Conservation (phyloP, 257 asterid genomes). For the Solanum megistacrolobum region DNA sequence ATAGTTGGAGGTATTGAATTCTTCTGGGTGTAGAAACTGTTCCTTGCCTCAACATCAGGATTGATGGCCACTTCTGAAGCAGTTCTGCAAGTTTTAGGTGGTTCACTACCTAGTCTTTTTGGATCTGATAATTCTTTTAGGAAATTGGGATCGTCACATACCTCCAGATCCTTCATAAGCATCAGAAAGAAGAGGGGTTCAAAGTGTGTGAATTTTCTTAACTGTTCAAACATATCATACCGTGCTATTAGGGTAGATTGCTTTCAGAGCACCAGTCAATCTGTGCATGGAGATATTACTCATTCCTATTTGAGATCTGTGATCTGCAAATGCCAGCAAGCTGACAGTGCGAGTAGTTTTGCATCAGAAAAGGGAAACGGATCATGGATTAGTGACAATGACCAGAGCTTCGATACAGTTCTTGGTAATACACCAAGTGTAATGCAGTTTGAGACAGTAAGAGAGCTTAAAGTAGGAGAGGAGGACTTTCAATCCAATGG, state of each 20-base stretch:
- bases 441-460: constrained; percentile 16
- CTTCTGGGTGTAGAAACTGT: background rate
- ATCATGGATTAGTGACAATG: constrained; percentile 24
- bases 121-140: constrained; percentile 20
- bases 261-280: background rate
- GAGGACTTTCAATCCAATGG: constrained; percentile 26
- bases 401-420: constrained; percentile 14
- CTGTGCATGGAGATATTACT: constrained; percentile 4
- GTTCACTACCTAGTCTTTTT: constrained; percentile 12
- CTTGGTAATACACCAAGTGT: constrained; percentile 12
- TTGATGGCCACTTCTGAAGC: constrained; percentile 37
- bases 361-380: constrained; percentile 32
- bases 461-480: constrained; percentile 15
- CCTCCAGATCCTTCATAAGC: constrained; percentile 14
- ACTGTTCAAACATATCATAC: constrained; percentile 7
- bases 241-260: constrained; percentile 4
- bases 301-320: constrained; percentile 3
- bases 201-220: constrained; percentile 4
- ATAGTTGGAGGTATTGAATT: background rate
- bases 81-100: constrained; percentile 24
- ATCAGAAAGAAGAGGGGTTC: constrained; percentile 23
- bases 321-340: constrained; percentile 40
- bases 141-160: constrained; percentile 6
- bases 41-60: background rate
- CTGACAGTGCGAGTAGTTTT: constrained; percentile 37